Base-by-base conservation (phyloP, 2,329 filamentous ascomycete species). In the Hymenoscyphus fraxineus region DNA sequence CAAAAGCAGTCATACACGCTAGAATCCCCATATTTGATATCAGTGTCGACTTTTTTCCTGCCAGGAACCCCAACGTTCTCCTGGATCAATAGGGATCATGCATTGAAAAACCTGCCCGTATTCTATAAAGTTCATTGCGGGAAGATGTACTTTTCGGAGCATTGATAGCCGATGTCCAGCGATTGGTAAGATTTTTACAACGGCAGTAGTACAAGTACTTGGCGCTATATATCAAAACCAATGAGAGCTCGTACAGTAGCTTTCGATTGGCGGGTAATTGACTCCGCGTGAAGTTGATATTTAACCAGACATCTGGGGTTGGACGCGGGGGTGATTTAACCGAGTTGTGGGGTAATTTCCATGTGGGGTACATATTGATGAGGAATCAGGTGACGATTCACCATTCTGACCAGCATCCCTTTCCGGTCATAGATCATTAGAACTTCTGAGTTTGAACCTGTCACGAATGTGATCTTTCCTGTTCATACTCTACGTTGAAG, bases 241-340 rank as follows among this genome's bases (percentile, higher is more conserved):
- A 2, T n/a, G n/a, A 9, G 9, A 35, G 35, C 35, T 35, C 35
- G 4, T 35, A 35, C 4, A 35, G 32, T 35, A 10, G 35, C 2
- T 16, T 35, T 22, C 63, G 65, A 40, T 65, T 65, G 65, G 61
- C 63, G 65, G 65, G 63, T 61, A 67, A 67, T 56, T 60, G n/a
- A 31, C 40, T 58, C 38, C 57, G 58, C 22, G 47, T 56, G 39
- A 61, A 56, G n/a, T 38, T 19, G 22, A 51, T 19, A 44, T 38
- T 58, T 40, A 38, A 39, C 56, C 27, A 40, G 22, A 61, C 57
- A 40, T 44, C 10, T 58, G 60, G 16, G 13, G 16, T 47, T 51
- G 51, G 47, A 38, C 27, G 22, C 60, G 58, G 56, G 31, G 39
- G 27, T 40, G 35, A 54, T 62, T 64, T 44, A 55, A 61, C 51